phyloP scores from a whole-genome alignment of 352 stramenopile species.

The Phytophthora cactorum region DNA sequence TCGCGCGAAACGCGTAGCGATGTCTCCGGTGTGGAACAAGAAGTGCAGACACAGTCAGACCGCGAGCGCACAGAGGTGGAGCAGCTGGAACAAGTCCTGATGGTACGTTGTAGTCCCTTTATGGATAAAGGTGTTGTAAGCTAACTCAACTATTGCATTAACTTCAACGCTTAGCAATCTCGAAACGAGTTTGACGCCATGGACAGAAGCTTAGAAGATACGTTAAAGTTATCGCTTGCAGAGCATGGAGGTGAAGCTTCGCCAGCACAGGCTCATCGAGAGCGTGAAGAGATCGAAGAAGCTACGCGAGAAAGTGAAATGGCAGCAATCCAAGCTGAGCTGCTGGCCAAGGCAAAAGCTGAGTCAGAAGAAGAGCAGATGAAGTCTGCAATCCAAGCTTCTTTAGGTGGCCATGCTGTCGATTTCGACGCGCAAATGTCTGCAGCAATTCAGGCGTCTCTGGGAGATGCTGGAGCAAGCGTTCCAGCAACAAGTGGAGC shows the following conservation, averaged over 20 bases:
- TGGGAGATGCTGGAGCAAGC: constrained; percentile 27
- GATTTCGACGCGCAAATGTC: constrained; percentile 66
- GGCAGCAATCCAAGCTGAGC: constrained; percentile 70
- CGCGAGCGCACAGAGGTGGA: constrained; percentile 69
- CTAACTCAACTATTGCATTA: constrained; percentile 8
- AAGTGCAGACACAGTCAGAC: constrained; percentile 42
- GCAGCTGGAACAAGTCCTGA: constrained; percentile 71
- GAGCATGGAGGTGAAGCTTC: constrained; percentile 45
- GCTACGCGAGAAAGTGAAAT: constrained; percentile 80
- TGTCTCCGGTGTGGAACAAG: constrained; percentile 30
- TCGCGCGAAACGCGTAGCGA: constrained; percentile 48
- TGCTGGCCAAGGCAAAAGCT: constrained; percentile 71
- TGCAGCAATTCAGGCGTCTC: constrained; percentile 73
- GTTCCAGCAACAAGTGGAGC: constrained; percentile 6
- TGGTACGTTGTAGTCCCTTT: constrained; percentile 41
- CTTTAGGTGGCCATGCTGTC: constrained; percentile 32
- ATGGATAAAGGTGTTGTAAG: not conserved
- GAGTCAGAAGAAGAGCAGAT: constrained; percentile 80
- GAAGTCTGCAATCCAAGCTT: constrained; percentile 71
- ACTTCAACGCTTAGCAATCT: constrained; percentile 49
- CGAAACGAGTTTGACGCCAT: constrained; percentile 81
- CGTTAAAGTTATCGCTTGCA: constrained; percentile 64
- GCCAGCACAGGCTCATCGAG: constrained; percentile 31
- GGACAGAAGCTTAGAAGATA: constrained; percentile 79
- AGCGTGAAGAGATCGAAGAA: constrained; percentile 53